phyloP scores from a whole-genome alignment of 2,329 filamentous ascomycete species.

The Allantophomopsis cytisporea region DNA sequence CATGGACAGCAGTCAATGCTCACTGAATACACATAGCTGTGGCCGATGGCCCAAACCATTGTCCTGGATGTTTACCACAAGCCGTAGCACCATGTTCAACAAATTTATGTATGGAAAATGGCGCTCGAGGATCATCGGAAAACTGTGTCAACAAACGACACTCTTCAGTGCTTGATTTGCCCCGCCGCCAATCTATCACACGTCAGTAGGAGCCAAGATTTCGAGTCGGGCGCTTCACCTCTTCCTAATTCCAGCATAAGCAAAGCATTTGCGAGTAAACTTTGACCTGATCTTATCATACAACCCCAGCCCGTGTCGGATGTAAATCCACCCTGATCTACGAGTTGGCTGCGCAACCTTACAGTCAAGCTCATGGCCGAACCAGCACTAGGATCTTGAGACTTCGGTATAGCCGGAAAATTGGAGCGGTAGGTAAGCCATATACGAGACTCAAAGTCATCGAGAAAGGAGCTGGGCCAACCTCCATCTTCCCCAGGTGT shows the following conservation, averaged over 20 bases:
- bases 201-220: conserved; percentile 3
- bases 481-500: conserved; percentile 23
- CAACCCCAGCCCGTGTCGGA: conserved; percentile 96
- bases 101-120: conserved; percentile 92
- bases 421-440: conserved; percentile 95
- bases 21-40: conserved; percentile 90
- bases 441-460: conserved; percentile 83
- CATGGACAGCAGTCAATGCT: conserved; percentile 19
- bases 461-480: conserved; percentile 78
- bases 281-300: conserved; percentile 96
- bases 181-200: conserved; percentile 60
- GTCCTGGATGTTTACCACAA: conserved; percentile 88
- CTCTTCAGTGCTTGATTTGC: conserved; percentile 44
- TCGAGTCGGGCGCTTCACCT: conserved; percentile 33
- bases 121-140: conserved; percentile 72
- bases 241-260: conserved; percentile 61
- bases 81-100: conserved; percentile 74
- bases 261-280: conserved; percentile 78
- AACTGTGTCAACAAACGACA: conserved; percentile 65
- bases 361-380: conserved; percentile 70
- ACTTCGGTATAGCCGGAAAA: conserved; percentile 72
- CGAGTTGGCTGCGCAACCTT: conserved; percentile 67
- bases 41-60: conserved; percentile 98
- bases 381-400: conserved; percentile 56
- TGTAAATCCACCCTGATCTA: conserved; percentile 70